Evolutionary conservation across 2,329 filamentous ascomycete genomes (phyloP).

Genomic region (Lomentospora prolificans): DNA sequence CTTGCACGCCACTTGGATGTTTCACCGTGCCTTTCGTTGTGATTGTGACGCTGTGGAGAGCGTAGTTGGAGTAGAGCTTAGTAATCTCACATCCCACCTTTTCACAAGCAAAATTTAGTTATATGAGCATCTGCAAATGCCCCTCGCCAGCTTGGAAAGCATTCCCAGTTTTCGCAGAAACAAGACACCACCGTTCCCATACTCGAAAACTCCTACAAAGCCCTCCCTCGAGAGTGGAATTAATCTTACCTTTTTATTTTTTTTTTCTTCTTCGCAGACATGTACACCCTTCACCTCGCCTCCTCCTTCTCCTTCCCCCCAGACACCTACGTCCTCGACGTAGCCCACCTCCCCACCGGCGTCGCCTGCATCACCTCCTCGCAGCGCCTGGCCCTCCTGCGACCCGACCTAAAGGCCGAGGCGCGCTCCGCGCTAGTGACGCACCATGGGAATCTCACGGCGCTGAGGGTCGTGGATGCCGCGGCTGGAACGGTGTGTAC

Average conservation of each 20-base stretch:
- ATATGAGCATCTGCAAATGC: too few relatives aligned
- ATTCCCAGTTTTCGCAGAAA: not conserved
- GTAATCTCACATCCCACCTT: not conserved
- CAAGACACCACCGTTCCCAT: not conserved
- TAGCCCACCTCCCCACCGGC: conserved; percentile 36
- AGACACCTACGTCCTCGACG: conserved; percentile 48
- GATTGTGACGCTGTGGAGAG: too few relatives aligned
- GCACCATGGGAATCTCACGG: conserved; percentile 53
- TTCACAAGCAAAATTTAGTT: too few relatives aligned
- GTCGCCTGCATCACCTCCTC: conserved; percentile 60
- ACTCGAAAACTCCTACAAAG: too few relatives aligned
- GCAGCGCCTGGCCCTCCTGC: conserved; percentile 57
- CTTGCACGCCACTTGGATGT: too few relatives aligned
- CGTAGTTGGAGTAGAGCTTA: too few relatives aligned
- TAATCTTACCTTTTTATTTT: too few relatives aligned
- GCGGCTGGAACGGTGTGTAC: conserved; percentile 50
- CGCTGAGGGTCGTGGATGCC: conserved; percentile 45
- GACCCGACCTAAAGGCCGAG: conserved; percentile 44
- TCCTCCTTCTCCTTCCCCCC: conserved; percentile 13
- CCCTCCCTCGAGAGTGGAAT: too few relatives aligned
- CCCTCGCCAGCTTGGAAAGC: not conserved
- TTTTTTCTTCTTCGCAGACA: not conserved
- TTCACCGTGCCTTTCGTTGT: too few relatives aligned
- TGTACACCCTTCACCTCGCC: not conserved
- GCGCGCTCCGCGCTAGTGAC: conserved; percentile 37